phyloP scores from a whole-genome alignment of 2,329 filamentous ascomycete species.

The Eutypella sp. region DNA sequence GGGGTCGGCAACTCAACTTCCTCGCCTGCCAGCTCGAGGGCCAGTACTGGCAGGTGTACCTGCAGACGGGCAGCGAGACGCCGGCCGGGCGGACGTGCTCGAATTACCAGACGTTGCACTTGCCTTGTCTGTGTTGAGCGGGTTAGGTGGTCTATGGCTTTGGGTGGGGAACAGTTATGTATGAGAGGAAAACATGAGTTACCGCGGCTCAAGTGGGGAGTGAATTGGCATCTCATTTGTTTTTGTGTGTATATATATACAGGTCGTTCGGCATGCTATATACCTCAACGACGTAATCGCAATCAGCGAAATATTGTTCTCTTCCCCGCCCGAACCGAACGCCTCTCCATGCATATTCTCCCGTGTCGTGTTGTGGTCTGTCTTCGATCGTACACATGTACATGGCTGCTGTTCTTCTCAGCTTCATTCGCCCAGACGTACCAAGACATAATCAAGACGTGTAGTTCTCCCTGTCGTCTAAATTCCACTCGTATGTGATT shows the following conservation, averaged over 20 bases:
- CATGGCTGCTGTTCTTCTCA: no score
- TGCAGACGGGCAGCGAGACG: slow-evolving; percentile 47
- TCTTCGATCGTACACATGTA: background rate
- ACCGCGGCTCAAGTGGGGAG: background rate
- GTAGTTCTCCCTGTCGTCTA: no score
- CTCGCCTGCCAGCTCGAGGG: slow-evolving; percentile 40
- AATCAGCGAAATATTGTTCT: background rate
- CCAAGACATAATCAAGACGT: no score
- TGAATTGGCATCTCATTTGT: background rate
- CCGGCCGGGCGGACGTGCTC: slow-evolving; percentile 46
- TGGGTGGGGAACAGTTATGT: no score
- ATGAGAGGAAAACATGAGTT: background rate
- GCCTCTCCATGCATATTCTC: background rate
- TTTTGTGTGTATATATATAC: background rate
- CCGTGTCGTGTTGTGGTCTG: no score
- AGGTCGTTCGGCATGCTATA: background rate
- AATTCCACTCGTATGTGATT: no score
- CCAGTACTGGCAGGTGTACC: slow-evolving; percentile 44
- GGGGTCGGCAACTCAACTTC: slow-evolving; percentile 42
- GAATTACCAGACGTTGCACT: slow-evolving; percentile 50
- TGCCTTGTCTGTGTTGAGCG: slow-evolving; percentile 43
- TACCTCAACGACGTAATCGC: no score
- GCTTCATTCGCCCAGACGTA: no score
- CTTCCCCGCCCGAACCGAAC: background rate
- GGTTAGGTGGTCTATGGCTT: no score